A percentile compares a stretch with the other conserved stretches of the same genome.
Conservation (phyloP, 2,329 filamentous ascomycete species). For the Gnomoniopsis smithogilvyi region DNA sequence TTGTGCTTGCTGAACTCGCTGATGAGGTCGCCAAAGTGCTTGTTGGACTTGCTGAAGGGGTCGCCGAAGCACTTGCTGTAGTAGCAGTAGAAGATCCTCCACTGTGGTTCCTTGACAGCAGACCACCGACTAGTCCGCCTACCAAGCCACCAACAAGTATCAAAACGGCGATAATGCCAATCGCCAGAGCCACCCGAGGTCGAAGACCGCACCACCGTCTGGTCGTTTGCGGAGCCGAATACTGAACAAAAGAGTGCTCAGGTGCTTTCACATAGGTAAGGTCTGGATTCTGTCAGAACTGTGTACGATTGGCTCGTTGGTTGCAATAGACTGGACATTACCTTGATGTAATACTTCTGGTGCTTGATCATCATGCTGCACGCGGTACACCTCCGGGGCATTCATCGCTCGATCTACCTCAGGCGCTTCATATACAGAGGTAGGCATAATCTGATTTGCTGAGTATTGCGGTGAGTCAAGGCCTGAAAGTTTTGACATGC, state of each 20-base stretch:
- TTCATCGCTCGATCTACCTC: too few species aligned
- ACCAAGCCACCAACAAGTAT: constrained; percentile 2
- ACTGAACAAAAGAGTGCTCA: background rate
- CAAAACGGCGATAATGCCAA: background rate
- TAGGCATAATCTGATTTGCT: too few species aligned
- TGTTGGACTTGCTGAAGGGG: too few species aligned
- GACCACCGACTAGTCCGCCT: background rate
- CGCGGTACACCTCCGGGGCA: too few species aligned
- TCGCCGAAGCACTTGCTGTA: background rate
- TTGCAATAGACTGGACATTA: background rate
- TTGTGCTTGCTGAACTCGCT: too few species aligned
- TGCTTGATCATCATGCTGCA: too few species aligned
- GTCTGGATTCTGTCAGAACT: constrained; percentile 14
- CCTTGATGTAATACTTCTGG: too few species aligned
- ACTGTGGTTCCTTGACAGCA: background rate
- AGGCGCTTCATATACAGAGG: too few species aligned
- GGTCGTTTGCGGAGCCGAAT: background rate
- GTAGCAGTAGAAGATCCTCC: background rate
- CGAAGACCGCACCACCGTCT: constrained; percentile 1
- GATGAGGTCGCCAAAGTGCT: too few species aligned
- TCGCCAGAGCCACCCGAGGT: background rate
- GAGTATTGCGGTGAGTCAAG: too few species aligned
- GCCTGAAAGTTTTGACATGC: too few species aligned
- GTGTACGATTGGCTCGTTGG: background rate
- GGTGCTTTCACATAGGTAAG: too few species aligned